These are phyloP conservation scores for Amanita jacksonii DNA, from an alignment of 768 basidiomycete genomes.

Conservation along the genomic window DNA sequence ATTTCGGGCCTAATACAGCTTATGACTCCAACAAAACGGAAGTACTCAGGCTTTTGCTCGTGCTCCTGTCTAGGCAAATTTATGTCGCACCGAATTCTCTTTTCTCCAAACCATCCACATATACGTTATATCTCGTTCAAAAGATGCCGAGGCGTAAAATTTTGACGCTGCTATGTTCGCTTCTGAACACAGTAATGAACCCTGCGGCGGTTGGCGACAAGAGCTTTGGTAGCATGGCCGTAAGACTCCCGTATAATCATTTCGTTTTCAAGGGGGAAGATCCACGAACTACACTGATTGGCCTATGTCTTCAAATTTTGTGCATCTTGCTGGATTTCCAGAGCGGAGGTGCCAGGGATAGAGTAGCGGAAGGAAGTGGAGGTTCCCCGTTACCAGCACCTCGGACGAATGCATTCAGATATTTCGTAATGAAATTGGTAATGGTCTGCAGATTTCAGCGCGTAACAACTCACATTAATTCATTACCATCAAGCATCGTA, in stretches of 20 bases:
- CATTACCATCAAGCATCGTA: slow-evolving; percentile 56
- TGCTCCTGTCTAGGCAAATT: slow-evolving; percentile 86
- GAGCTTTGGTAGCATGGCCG: slow-evolving; percentile 60
- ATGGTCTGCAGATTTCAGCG: slow-evolving; percentile 5
- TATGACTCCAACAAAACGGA: slow-evolving; percentile 81
- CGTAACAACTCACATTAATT: slow-evolving; percentile 6
- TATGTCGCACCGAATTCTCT: slow-evolving; percentile 67
- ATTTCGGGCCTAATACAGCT: slow-evolving; percentile 51
- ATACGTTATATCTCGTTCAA: slow-evolving; percentile 72
- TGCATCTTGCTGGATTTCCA: slow-evolving; percentile 75
- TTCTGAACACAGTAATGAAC: slow-evolving; percentile 86
- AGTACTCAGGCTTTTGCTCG: slow-evolving; percentile 79
- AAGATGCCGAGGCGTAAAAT: slow-evolving; percentile 70
- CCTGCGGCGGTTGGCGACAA: slow-evolving; percentile 40
- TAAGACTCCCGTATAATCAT: slow-evolving; percentile 83
- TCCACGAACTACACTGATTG: slow-evolving; percentile 58
- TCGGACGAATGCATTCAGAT: slow-evolving; percentile 82
- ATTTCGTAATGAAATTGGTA: slow-evolving; percentile 86
- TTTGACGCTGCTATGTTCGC: slow-evolving; percentile 87
- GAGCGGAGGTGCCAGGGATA: slow-evolving; percentile 60
- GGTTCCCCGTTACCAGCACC: slow-evolving; percentile 41
- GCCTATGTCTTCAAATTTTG: slow-evolving; percentile 69
- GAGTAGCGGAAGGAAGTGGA: slow-evolving; percentile 31
- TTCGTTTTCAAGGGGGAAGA: slow-evolving; percentile 88
- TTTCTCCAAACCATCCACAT: slow-evolving; percentile 64